These are phyloP conservation scores for Aegilops tauschii DNA, from an alignment of 176 grass and related monocot genomes.

Conservation along the genomic window DNA sequence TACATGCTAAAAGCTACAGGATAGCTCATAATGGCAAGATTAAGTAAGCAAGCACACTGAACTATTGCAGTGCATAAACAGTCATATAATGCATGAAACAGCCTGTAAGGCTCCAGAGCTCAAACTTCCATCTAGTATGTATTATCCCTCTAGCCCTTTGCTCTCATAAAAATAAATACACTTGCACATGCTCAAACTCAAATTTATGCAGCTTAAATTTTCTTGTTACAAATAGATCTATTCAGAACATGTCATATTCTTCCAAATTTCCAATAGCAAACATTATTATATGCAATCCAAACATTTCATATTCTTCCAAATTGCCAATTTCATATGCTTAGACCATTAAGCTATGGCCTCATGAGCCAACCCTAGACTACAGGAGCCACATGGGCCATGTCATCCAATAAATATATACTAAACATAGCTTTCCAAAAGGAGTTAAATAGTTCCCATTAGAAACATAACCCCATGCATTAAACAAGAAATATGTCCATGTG, in stretches of 20 bases:
- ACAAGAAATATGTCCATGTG: conserved; percentile 5
- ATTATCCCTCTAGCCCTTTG: neutral
- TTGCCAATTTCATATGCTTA: neutral
- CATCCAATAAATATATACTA: neutral
- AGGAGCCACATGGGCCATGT: neutral
- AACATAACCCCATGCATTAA: neutral
- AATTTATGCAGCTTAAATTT: neutral
- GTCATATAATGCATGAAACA: conserved; percentile 11
- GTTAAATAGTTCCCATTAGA: neutral
- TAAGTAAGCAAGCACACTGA: conserved; percentile 4
- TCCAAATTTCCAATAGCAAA: neutral
- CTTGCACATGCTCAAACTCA: neutral
- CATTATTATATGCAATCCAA: too few species aligned
- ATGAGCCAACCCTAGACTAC: neutral
- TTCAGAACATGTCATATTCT: neutral
- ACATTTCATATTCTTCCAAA: neutral
- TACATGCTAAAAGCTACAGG: conserved; percentile 13
- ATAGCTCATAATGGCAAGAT: neutral
- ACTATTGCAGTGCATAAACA: neutral
- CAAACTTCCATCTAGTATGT: neutral
- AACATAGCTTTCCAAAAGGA: neutral
- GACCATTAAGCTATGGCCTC: neutral
- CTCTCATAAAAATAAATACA: neutral
- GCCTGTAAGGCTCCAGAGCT: neutral
- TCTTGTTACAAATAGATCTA: neutral